Conservation (phyloP, 352 stramenopile genomes). For the Phytophthora megakarya region DNA sequence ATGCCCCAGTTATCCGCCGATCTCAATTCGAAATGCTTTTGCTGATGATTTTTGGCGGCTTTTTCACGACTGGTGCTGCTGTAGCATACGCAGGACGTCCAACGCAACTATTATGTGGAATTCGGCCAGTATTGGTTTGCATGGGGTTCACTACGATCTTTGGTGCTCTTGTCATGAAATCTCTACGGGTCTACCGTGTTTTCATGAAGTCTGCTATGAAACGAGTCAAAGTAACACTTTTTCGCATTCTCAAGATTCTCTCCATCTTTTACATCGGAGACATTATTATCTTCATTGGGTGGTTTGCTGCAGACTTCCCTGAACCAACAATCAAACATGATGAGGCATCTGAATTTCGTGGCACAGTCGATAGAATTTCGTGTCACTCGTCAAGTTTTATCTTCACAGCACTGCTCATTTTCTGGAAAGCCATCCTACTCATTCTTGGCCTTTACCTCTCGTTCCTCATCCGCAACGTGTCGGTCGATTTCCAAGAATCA, state of each 20-base stretch:
- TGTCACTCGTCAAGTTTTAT: constrained; percentile 53
- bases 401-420: constrained; percentile 53
- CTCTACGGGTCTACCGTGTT: constrained; percentile 57
- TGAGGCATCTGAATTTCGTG: constrained; percentile 31
- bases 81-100: constrained; percentile 42
- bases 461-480: constrained; percentile 66
- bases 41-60: constrained; percentile 46
- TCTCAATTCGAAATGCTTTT: constrained; percentile 54
- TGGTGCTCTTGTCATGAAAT: constrained; percentile 51
- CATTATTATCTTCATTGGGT: constrained; percentile 40
- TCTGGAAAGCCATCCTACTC: constrained; percentile 63
- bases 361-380: constrained; percentile 29
- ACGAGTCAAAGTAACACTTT: constrained; percentile 37
- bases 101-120: constrained; percentile 28
- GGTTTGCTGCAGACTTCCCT: constrained; percentile 46
- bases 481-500: constrained; percentile 64
- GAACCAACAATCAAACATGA: constrained; percentile 25
- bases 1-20: constrained; percentile 47
- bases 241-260: constrained; percentile 47
- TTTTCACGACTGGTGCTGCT: constrained; percentile 36
- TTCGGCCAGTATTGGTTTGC: constrained; percentile 39
- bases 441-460: constrained; percentile 49
- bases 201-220: constrained; percentile 54
- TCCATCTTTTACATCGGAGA: constrained; percentile 41
- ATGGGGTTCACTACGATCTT: constrained; percentile 54